Percentiles rank a stretch among this genome's conserved stretches.
These are phyloP conservation scores for Phytopythium kandeliae DNA, from an alignment of 352 stramenopile genomes.

Conservation along the genomic window DNA sequence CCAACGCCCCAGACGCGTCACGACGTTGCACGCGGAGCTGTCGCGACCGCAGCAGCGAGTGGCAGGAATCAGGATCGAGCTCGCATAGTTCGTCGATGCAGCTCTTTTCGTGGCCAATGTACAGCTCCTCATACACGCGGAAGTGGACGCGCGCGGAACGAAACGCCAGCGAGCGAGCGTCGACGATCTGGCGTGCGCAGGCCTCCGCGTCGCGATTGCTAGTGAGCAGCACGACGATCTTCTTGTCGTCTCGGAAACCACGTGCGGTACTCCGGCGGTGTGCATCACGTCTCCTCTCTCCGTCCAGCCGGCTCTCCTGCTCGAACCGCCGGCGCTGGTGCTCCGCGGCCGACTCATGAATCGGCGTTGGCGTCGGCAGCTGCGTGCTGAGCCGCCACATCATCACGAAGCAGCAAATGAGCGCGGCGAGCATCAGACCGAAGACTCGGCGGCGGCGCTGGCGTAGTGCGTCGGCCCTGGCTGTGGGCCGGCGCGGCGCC, in stretches of 20 bases:
- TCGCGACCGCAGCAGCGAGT: constrained; percentile 33
- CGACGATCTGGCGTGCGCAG: constrained; percentile 49
- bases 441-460: constrained; percentile 14
- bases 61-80: constrained; percentile 35
- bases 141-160: constrained; percentile 46
- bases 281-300: constrained; percentile 10
- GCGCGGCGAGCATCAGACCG: constrained; percentile 12
- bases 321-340: constrained; percentile 14
- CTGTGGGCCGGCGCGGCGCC: constrained; percentile 12
- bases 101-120: constrained; percentile 44
- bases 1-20: constrained; percentile 53
- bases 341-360: constrained; percentile 17
- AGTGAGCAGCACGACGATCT: constrained; percentile 70
- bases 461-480: constrained; percentile 6
- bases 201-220: constrained; percentile 50
- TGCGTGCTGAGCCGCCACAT: constrained; percentile 34
- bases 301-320: constrained; percentile 9
- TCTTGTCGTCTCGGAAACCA: constrained; percentile 62
- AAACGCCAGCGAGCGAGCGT: constrained; percentile 35
- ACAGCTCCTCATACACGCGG: constrained; percentile 70
- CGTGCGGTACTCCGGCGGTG: constrained; percentile 9
- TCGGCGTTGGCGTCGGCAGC: constrained; percentile 21
- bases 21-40: constrained; percentile 48
- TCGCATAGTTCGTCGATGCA: constrained; percentile 65
- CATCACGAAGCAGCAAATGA: constrained; percentile 32